phyloP scores from a whole-genome alignment of 352 stramenopile species.

The Phytopythium helicoides region DNA sequence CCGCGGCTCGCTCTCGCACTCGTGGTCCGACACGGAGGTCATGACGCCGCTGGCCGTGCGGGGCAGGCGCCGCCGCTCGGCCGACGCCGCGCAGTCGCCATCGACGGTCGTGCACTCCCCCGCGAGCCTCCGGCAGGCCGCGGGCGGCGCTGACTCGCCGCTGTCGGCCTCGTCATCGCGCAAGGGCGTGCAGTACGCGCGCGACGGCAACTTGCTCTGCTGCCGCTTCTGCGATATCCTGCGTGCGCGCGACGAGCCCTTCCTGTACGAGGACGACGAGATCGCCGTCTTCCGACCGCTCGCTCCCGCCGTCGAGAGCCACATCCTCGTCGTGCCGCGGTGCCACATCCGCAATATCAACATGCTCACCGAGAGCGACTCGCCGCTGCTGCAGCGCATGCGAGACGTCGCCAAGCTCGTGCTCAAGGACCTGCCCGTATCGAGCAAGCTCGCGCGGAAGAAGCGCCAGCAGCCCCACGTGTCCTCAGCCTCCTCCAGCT shows the following conservation, averaged over 20 bases:
- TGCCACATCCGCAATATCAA: slow-evolving; percentile 87
- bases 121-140: slow-evolving; percentile 3
- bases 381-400: slow-evolving; percentile 66
- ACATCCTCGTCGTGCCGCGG: slow-evolving; percentile 81
- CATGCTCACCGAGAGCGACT: slow-evolving; percentile 58
- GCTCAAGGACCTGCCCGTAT: slow-evolving; percentile 34
- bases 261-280: slow-evolving; percentile 79
- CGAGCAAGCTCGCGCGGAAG: slow-evolving; percentile 9
- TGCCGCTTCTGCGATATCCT: slow-evolving; percentile 89
- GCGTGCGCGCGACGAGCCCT: slow-evolving; percentile 48
- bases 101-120: slow-evolving; percentile 17
- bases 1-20: slow-evolving; percentile 22
- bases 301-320: slow-evolving; percentile 58
- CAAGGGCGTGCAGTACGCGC: slow-evolving; percentile 75
- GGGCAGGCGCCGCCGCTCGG: slow-evolving; percentile 10
- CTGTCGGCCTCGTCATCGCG: slow-evolving; percentile 23
- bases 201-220: slow-evolving; percentile 57
- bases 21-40: slow-evolving; percentile 46
- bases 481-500: slow-evolving; percentile 1
- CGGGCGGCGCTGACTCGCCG: slow-evolving; percentile 2
- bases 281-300: slow-evolving; percentile 79
- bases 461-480: slow-evolving; percentile 8
- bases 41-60: slow-evolving; percentile 22
- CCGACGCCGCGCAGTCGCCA: slow-evolving; percentile 14
- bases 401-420: slow-evolving; percentile 57